A percentile compares a stretch with the other conserved stretches of the same genome.
phyloP scores from a whole-genome alignment of 345 rosid species.

The Luvunga scandens region DNA sequence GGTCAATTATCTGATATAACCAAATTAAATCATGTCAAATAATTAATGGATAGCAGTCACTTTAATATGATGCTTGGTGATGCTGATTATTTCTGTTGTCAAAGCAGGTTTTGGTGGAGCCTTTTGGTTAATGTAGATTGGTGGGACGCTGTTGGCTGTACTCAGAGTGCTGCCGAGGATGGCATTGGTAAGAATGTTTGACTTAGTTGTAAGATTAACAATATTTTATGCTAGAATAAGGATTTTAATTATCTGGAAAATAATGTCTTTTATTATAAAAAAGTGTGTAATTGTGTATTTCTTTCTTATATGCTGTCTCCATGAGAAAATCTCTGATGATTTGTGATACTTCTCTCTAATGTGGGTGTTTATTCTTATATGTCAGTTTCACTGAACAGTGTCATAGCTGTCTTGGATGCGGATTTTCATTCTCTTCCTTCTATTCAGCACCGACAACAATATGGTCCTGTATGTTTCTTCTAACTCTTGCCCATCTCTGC shows the following conservation, averaged over 20 bases:
- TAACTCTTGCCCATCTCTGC: background rate
- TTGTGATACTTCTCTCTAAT: conserved; percentile 1
- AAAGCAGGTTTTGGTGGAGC: conserved; percentile 99
- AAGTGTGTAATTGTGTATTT: background rate
- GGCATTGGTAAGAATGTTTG: conserved; percentile 63
- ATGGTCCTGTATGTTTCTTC: conserved; percentile 89
- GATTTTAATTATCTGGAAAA: background rate
- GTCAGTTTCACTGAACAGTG: conserved; percentile 93
- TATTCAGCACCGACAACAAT: conserved; percentile 86
- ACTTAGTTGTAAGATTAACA: background rate
- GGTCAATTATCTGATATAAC: background rate
- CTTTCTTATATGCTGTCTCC: background rate
- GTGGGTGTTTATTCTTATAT: conserved; percentile 22
- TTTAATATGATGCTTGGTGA: background rate
- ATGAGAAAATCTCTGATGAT: background rate
- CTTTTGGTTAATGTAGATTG: conserved; percentile 99
- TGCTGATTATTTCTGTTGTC: conserved; percentile 19
- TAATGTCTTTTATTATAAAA: background rate
- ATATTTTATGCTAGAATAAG: background rate
- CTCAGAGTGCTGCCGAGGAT: conserved; percentile 99
- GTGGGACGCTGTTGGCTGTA: conserved; percentile 99
- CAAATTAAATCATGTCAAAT: background rate
- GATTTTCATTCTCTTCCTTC: conserved; percentile 99
- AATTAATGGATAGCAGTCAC: background rate
- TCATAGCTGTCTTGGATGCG: conserved; percentile 97